Conservation (phyloP, 441 rosid species). For the Kokia cookei region DNA sequence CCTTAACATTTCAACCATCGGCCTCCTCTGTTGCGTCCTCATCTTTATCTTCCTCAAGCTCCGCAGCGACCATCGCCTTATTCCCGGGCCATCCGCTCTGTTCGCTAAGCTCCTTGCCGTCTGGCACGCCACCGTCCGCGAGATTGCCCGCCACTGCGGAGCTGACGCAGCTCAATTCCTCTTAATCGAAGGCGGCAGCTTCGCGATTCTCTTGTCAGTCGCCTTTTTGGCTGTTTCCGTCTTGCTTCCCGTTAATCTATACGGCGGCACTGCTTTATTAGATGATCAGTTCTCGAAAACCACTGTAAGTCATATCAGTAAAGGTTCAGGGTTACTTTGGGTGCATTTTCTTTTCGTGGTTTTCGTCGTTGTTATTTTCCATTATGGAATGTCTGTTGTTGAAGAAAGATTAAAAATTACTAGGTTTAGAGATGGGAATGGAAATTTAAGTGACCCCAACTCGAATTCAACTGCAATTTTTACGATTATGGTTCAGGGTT, state of each 20-base stretch:
- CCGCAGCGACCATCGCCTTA: slow-evolving; percentile 87
- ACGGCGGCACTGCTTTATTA: slow-evolving; percentile 58
- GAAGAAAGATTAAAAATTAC: slow-evolving; percentile 68
- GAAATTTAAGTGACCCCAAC: slow-evolving; percentile 64
- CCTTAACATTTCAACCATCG: slow-evolving; percentile 75
- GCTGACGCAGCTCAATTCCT: slow-evolving; percentile 95
- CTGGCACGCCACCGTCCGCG: slow-evolving; percentile 84
- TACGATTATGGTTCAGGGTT: slow-evolving; percentile 82
- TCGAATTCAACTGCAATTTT: slow-evolving; percentile 72
- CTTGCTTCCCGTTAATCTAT: slow-evolving; percentile 70
- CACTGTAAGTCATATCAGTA: slow-evolving; percentile 68
- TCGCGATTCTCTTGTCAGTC: slow-evolving; percentile 42
- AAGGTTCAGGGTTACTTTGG: slow-evolving; percentile 82
- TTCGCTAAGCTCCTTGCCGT: slow-evolving; percentile 78
- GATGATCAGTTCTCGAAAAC: slow-evolving; percentile 82
- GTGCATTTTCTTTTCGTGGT: slow-evolving; percentile 73
- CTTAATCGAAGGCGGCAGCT: slow-evolving; percentile 88
- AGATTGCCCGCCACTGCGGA: slow-evolving; percentile 88
- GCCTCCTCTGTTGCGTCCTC: slow-evolving; percentile 70
- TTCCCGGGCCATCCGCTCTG: slow-evolving; percentile 76
- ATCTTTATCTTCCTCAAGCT: slow-evolving; percentile 90
- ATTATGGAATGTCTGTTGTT: slow-evolving; percentile 63
- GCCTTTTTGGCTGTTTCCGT: slow-evolving; percentile 51
- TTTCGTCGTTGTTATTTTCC: slow-evolving; percentile 48
- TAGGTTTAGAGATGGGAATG: slow-evolving; percentile 92